Conservation (phyloP, 2,329 filamentous ascomycete species). For the Sordariomycetes sp. region DNA sequence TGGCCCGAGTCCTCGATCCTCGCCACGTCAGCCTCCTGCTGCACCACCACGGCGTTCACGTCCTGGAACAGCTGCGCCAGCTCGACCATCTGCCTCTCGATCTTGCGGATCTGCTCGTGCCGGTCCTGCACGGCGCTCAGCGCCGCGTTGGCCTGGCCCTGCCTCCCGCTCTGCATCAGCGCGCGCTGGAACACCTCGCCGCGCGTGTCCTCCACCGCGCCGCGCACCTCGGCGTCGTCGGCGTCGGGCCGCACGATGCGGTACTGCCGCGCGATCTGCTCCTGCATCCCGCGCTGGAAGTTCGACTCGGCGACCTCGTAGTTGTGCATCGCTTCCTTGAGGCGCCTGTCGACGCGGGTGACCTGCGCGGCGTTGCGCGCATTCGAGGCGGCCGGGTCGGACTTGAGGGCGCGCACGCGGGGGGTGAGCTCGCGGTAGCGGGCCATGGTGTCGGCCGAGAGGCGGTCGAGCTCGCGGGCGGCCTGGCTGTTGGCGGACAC, state of each 20-base stretch:
- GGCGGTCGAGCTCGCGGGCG: conserved; percentile 58
- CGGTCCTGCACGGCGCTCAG: conserved; percentile 72
- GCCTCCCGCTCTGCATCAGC: conserved; percentile 69
- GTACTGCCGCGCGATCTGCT: conserved; percentile 83
- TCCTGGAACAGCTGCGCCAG: conserved; percentile 81
- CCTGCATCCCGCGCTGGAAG: conserved; percentile 69
- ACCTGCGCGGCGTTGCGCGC: conserved; percentile 71
- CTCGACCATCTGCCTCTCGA: conserved; percentile 82
- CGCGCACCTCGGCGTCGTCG: conserved; percentile 63
- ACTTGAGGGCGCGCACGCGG: conserved; percentile 74
- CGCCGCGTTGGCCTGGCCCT: conserved; percentile 70
- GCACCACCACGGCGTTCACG: conserved; percentile 72
- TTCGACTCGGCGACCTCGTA: conserved; percentile 73
- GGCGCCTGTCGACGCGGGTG: conserved; percentile 64
- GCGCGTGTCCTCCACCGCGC: conserved; percentile 60
- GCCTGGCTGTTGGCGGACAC: conserved; percentile 54
- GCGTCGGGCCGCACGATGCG: conserved; percentile 80
- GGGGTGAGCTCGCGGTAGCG: conserved; percentile 70
- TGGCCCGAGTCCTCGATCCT: conserved; percentile 81
- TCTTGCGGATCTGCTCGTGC: conserved; percentile 81
- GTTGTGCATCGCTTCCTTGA: conserved; percentile 70
- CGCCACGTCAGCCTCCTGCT: conserved; percentile 72
- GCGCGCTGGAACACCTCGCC: conserved; percentile 82
- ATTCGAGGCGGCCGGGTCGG: conserved; percentile 62
- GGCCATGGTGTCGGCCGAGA: conserved; percentile 72